phyloP scores from a whole-genome alignment of 169 alveolate genomes.

The Hammondia hammondi region DNA sequence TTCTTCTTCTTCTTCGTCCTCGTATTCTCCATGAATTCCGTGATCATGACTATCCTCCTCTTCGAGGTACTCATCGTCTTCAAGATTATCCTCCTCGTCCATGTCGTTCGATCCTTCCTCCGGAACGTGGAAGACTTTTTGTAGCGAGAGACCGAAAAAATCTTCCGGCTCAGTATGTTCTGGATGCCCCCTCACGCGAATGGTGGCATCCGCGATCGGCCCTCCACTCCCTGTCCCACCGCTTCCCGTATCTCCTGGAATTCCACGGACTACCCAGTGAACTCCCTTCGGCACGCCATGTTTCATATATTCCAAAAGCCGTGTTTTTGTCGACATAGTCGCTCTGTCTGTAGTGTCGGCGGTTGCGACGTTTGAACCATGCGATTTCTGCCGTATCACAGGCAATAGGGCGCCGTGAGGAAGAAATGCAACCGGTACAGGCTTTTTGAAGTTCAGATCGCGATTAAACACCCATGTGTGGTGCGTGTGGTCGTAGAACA shows the following conservation, averaged over 20 bases:
- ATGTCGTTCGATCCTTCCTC: conserved; percentile 45
- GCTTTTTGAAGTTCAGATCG: conserved; percentile 39
- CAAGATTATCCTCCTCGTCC: conserved; percentile 37
- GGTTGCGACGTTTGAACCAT: background rate
- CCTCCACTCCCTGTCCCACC: background rate
- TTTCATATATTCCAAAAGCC: background rate
- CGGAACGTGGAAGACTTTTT: conserved; percentile 58
- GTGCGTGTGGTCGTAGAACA: conserved; percentile 65
- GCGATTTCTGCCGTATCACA: background rate
- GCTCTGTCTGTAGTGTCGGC: too few relatives aligned
- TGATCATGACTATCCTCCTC: conserved; percentile 54
- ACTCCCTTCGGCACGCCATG: conserved; percentile 63
- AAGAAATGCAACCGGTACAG: conserved; percentile 55
- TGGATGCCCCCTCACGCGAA: conserved; percentile 44
- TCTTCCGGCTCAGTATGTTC: conserved; percentile 28
- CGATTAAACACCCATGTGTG: conserved; percentile 66
- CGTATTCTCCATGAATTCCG: conserved; percentile 14
- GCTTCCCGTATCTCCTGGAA: conserved; percentile 38
- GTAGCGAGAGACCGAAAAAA: conserved; percentile 39
- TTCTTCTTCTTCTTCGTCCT: conserved; percentile 55
- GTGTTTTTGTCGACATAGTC: background rate
- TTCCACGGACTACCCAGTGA: conserved; percentile 64
- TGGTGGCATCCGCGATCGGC: background rate
- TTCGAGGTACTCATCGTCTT: conserved; percentile 46
- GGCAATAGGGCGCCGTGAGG: conserved; percentile 67